Evolutionary conservation across 78 protist genomes (phyloP).

Genomic region (Anaeramoeba ignava): DNA sequence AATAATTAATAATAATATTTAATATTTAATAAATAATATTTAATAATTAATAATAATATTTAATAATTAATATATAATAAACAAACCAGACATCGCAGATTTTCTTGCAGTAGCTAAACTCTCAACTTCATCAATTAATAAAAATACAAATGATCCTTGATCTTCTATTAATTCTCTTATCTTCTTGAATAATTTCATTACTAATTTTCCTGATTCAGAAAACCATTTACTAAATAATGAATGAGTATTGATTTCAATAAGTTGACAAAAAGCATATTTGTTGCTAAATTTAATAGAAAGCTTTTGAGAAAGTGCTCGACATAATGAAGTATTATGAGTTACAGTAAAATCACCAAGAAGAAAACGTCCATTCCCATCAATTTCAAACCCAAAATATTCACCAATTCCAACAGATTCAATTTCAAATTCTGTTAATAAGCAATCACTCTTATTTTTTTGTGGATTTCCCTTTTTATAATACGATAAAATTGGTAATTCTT

Average conservation of each 20-base stretch:
- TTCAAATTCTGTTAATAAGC: background rate
- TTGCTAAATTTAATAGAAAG: slow-evolving; percentile 47
- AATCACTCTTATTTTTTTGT: background rate
- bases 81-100: background rate
- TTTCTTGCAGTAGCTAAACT: no score
- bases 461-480: background rate
- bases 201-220: slow-evolving; percentile 90
- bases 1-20: no score
- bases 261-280: slow-evolving; percentile 10
- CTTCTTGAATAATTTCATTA: slow-evolving; percentile 51
- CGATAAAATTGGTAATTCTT: background rate
- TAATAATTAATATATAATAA: no score
- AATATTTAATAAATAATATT: no score
- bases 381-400: background rate
- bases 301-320: slow-evolving; percentile 82
- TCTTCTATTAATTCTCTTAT: slow-evolving; percentile 52
- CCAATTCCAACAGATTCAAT: background rate
- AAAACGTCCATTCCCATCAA: background rate
- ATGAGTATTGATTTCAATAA: slow-evolving; percentile 54
- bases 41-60: no score
- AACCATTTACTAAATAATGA: slow-evolving; percentile 88
- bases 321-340: slow-evolving; percentile 23
- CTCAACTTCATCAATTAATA: slow-evolving; percentile 45
- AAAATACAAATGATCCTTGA: slow-evolving; percentile 29
- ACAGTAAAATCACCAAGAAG: no score